Evolutionary conservation across 176 grass and related monocot genomes (phyloP), one percentile per base, ranked within the genome.

Genomic region (Juncus effusus): DNA sequence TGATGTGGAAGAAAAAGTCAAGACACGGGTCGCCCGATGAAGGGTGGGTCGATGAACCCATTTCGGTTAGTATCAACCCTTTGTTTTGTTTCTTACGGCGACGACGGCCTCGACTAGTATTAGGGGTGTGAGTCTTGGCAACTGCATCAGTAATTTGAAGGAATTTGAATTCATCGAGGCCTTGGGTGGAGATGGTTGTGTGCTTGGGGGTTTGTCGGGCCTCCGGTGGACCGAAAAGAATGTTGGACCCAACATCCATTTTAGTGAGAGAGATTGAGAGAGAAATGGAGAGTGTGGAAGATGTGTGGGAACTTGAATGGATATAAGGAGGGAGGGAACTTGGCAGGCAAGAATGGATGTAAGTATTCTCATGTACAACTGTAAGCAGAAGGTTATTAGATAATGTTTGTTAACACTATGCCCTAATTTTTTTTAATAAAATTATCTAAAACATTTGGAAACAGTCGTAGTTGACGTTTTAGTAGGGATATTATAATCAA

Each of bases 1-100:
- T 69, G 35, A 90, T 67, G 10, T 90, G 83, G 87, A 90, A 86
- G 81, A 89, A 89, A 76, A 83, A 90, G 59, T 90, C 83, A 5
- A 90, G 69, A 77, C 69, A 90, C 10, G 83, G 56, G 38, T 90
- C 66, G 0, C 79, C 66, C 8, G 87, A 86, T 13, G 87, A 59
- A 5, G 51, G 10, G 67, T 69, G 82, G 19, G 66, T 85, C 6
- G 75, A 47, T 8, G 82, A 90, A 38, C 38, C 3, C 40, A 82
- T 90, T 73, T 86, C 87, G 4, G 71, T 86, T n/a, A 60, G 52
- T 49, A 54, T 41, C 40, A 6, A n/a, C 54, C 38, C 0, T 16
- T 4, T 13, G 2, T 15, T 47, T 47, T 47, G 44, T 47, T 1
- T 4, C 36, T 66, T 77, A 85, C 9, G 40, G 28, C 12, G 76